Evolutionary conservation across 768 basidiomycete species (phyloP).

Genomic region (Rhodotorula sphaerocarpa): DNA sequence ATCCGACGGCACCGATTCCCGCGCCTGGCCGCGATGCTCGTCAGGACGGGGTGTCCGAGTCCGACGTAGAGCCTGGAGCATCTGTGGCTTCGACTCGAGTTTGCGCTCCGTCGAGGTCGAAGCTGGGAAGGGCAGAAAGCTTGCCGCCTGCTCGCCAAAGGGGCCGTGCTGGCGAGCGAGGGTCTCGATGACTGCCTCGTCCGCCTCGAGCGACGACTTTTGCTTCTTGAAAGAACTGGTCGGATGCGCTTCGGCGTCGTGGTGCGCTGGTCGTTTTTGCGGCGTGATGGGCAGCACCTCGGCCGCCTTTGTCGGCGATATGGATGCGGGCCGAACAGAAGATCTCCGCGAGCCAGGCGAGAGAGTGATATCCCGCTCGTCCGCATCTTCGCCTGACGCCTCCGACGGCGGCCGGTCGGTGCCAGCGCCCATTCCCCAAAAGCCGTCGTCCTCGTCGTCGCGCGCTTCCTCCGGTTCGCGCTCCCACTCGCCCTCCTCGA

Average conservation of each 20-base stretch:
- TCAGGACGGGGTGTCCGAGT: not conserved
- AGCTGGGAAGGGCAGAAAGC: not conserved
- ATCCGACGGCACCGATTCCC: too few species aligned
- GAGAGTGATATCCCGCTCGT: not conserved
- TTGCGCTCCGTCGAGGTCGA: too few species aligned
- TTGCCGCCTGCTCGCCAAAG: not conserved
- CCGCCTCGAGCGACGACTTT: too few species aligned
- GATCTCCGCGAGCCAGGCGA: not conserved
- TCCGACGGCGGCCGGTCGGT: not conserved
- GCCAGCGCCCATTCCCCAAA: slow-evolving; percentile 29
- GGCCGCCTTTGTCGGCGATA: slow-evolving; percentile 3
- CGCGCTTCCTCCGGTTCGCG: slow-evolving; percentile 40
- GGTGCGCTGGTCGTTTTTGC: not conserved
- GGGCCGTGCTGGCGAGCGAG: not conserved
- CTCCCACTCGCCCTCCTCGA: slow-evolving; percentile 1
- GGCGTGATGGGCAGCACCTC: not conserved
- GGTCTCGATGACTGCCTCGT: not conserved
- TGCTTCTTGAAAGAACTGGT: too few species aligned
- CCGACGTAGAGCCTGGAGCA: too few species aligned
- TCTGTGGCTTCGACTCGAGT: too few species aligned
- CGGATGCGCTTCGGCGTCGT: too few species aligned
- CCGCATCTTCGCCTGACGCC: not conserved
- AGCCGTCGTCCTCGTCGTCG: slow-evolving; percentile 42
- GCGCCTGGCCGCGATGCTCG: too few species aligned
- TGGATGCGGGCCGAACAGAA: not conserved